phyloP scores from a whole-genome alignment of 2,329 filamentous ascomycete species.

The Penicillium sp. region DNA sequence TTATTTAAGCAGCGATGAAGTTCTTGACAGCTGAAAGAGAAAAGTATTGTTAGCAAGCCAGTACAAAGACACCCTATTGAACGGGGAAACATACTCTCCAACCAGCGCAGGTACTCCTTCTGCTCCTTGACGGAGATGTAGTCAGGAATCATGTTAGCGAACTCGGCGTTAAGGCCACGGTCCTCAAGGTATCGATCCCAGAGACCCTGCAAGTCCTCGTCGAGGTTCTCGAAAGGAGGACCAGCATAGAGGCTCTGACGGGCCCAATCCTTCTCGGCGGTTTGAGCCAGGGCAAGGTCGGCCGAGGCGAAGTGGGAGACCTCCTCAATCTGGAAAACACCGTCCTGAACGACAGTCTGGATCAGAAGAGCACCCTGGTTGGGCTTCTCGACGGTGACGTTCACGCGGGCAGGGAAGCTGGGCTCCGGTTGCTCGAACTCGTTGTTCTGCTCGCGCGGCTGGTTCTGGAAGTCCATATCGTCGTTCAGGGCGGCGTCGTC shows the following conservation, averaged over 20 bases:
- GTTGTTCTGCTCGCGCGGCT: slow-evolving; percentile 42
- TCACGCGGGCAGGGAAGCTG: slow-evolving; percentile 75
- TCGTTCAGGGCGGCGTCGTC: slow-evolving; percentile 56
- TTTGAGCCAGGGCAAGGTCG: slow-evolving; percentile 70
- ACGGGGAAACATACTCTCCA: slow-evolving; percentile 56
- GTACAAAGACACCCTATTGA: neutral
- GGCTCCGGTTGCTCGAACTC: slow-evolving; percentile 51
- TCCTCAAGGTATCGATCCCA: slow-evolving; percentile 94
- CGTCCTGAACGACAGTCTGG: slow-evolving; percentile 81
- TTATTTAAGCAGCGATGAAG: slow-evolving; percentile 67
- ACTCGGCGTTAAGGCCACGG: slow-evolving; percentile 78
- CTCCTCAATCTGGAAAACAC: slow-evolving; percentile 82
- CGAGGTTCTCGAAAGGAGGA: slow-evolving; percentile 87
- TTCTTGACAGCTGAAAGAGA: slow-evolving; percentile 64
- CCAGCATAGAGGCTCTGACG: slow-evolving; percentile 80
- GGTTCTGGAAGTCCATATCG: slow-evolving; percentile 54
- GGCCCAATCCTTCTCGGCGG: slow-evolving; percentile 71
- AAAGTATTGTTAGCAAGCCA: slow-evolving; percentile 6
- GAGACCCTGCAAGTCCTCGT: slow-evolving; percentile 89
- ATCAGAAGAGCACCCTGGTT: slow-evolving; percentile 81
- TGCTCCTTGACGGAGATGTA: slow-evolving; percentile 99
- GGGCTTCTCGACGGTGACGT: slow-evolving; percentile 83
- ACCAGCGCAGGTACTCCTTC: slow-evolving; percentile 89
- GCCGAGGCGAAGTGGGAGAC: slow-evolving; percentile 81
- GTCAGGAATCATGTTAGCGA: slow-evolving; percentile 88